Base-by-base conservation (phyloP, 352 stramenopile species). In the Pseudoperonospora humuli region DNA sequence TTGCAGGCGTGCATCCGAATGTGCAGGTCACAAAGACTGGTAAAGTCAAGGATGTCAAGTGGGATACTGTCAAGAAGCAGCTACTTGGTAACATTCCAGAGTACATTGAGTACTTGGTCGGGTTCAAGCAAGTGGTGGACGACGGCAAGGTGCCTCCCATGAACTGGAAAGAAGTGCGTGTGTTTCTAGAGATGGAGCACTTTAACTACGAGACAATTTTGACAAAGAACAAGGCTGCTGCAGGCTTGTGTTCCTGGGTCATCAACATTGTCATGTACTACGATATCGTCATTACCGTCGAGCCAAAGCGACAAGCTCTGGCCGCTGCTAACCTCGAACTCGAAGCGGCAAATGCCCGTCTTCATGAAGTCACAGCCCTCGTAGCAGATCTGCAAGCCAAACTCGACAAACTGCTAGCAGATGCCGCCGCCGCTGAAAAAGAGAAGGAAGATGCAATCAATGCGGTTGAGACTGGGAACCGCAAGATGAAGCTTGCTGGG, bases 11-110 rank as follows among this genome's bases (percentile, higher is more conserved):
- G 3, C 72, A 95, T n/a, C n/a, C n/a, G n/a, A n/a, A n/a, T n/a
- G n/a, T n/a, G n/a, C n/a, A n/a, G 44, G 64, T 97, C 5, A 89
- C 89, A 15, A 98, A 97, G 62, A 95, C 80, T 17, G 92, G 82
- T 33, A 98, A 97, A 59, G 91, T 97, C 15, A 98, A 98, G 54
- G 91, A 98, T 50, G 81, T 86, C 42, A 93, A 89, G 48, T 98
- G 93, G 93, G 92, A 97, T 31, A 93, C 84, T 0, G 84, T 82
- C 28, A 97, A 97, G 64, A 97, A 97, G 50, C 75, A 97, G 49
- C 59, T 97, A 26, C 67, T 98, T 40, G 84, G 86, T 25, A 96
- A 98, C 54, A 96, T 98, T 46, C 86, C 84, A 6, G 93, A 96
- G 64, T 98, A 98, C 64, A 96, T 98, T 40, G 86, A 97, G 8